Evolutionary conservation across 2,329 filamentous ascomycete genomes (phyloP).

Genomic region (Blastomyces gilchristii): DNA sequence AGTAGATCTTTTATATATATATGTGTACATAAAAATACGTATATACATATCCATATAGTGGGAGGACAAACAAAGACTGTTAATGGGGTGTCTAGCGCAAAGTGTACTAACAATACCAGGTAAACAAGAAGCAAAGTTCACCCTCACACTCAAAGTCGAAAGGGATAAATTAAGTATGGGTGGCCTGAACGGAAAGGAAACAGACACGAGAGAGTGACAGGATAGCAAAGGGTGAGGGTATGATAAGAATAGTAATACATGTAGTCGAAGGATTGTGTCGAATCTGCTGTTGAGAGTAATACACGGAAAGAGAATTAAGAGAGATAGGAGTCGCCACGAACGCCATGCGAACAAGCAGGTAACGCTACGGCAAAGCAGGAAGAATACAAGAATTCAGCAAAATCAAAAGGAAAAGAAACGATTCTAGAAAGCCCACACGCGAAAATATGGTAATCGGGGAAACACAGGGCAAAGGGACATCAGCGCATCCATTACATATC

Average conservation of each 20-base stretch:
- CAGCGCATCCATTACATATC: neutral
- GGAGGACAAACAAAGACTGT: neutral
- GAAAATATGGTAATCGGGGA: neutral
- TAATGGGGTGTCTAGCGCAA: too few relatives aligned
- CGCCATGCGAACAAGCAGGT: neutral
- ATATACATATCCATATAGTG: neutral
- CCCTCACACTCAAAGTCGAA: neutral
- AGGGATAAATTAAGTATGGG: neutral
- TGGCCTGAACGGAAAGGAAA: neutral
- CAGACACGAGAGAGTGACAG: neutral
- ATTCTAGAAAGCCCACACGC: neutral
- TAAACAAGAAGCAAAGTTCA: neutral
- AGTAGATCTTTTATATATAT: neutral
- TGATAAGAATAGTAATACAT: neutral
- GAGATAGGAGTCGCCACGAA: neutral
- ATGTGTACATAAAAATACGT: too few relatives aligned
- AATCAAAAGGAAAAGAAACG: neutral
- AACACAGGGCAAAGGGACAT: neutral
- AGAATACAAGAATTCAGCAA: neutral
- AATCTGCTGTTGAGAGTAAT: neutral
- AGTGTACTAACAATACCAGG: too few relatives aligned
- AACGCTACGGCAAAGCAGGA: neutral
- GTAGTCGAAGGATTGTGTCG: neutral
- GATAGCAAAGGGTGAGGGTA: neutral
- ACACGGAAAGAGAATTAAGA: neutral